Conservation (phyloP, 1,284 basidiomycete species). For the Waitea zeae region DNA sequence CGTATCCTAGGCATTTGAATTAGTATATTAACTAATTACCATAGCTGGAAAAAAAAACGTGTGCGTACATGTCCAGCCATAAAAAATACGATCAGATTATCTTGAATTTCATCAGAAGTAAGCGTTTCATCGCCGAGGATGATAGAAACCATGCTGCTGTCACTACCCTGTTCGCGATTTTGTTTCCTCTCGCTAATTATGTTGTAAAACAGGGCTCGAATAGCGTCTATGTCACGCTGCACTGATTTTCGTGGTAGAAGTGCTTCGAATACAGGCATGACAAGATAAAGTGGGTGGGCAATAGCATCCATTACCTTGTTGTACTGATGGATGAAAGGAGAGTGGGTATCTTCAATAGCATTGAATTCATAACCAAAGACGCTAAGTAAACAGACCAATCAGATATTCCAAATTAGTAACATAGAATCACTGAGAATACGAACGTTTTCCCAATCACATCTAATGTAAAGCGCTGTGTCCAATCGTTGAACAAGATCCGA, state of each 20-base stretch:
- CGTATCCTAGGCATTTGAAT: constrained; percentile 14
- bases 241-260: constrained; percentile 12
- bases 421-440: too few relatives aligned
- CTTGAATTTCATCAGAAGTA: too few relatives aligned
- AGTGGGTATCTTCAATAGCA: constrained; percentile 12
- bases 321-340: constrained; percentile 15
- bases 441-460: constrained; percentile 13
- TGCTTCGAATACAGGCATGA: constrained; percentile 14
- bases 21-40: too few relatives aligned
- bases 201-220: too few relatives aligned
- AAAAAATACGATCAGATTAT: constrained; percentile 10
- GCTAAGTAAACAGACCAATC: constrained; percentile 5
- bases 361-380: constrained; percentile 18
- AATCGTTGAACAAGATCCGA: constrained; percentile 12
- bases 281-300: constrained; percentile 14
- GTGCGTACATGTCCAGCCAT: constrained; percentile 11
- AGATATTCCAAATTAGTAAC: too few relatives aligned
- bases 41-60: too few relatives aligned
- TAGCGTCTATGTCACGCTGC: constrained; percentile 10
- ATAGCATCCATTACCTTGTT: constrained; percentile 15
- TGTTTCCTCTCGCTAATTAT: too few relatives aligned
- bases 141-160: too few relatives aligned
- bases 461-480: constrained; percentile 13
- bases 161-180: too few relatives aligned
- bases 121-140: too few relatives aligned